phyloP scores from a whole-genome alignment of 208 protist genomes.

The Acanthamoeba culbertsoni region DNA sequence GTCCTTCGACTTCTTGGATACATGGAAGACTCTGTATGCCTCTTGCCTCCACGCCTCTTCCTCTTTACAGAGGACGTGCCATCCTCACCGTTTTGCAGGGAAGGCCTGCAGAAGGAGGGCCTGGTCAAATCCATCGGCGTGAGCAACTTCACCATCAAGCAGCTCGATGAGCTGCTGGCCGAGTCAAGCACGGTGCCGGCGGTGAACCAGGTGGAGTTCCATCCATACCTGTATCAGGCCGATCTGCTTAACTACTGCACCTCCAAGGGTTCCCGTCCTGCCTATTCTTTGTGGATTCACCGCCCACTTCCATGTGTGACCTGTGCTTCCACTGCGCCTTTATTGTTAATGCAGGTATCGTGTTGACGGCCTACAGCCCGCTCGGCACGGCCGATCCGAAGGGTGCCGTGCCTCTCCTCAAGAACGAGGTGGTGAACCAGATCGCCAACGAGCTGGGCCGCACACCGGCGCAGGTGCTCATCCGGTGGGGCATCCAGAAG shows the following conservation, averaged over 20 bases:
- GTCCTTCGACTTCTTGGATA: constrained; percentile 18
- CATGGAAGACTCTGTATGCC: constrained; percentile 21
- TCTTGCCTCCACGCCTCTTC: background rate
- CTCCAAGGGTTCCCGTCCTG: background rate
- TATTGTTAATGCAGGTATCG: too few species aligned
- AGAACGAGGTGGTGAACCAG: constrained; percentile 50
- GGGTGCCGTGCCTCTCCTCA: background rate
- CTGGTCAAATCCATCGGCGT: constrained; percentile 53
- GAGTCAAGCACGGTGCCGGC: background rate
- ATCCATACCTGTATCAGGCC: constrained; percentile 43
- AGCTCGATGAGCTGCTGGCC: constrained; percentile 29
- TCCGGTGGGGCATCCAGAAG: constrained; percentile 67
- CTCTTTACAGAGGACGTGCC: background rate
- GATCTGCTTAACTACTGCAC: constrained; percentile 20
- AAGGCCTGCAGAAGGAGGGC: background rate
- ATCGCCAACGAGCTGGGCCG: constrained; percentile 56
- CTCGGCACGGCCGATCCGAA: constrained; percentile 44
- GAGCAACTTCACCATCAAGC: constrained; percentile 45
- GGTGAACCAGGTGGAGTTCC: constrained; percentile 54
- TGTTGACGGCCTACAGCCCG: constrained; percentile 79
- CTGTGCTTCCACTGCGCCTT: too few species aligned
- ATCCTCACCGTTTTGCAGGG: background rate
- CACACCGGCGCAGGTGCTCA: constrained; percentile 40
- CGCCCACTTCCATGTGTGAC: too few species aligned
- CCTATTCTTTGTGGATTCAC: too few species aligned